Evolutionary conservation across 2,329 filamentous ascomycete species (phyloP).

Genomic region (Fusarium luffae): DNA sequence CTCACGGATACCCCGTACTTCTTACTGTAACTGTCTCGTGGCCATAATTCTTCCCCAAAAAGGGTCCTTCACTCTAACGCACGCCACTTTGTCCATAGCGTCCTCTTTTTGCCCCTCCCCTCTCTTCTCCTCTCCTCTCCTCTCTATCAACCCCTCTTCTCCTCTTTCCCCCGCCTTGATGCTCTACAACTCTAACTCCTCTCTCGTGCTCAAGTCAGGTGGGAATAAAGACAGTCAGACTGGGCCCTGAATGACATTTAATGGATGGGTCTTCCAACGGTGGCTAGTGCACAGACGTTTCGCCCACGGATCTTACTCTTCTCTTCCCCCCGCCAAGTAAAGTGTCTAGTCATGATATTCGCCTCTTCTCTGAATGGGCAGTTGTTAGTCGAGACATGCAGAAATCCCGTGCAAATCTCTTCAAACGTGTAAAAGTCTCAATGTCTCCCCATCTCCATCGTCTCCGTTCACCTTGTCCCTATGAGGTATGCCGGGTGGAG

Average conservation of each 20-base stretch:
- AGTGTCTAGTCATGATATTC: background rate
- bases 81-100: conserved; percentile 27
- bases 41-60: background rate
- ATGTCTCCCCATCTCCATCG: background rate
- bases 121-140: conserved; percentile 14
- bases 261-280: background rate
- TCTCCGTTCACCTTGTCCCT: conserved; percentile 10
- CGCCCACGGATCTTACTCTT: background rate
- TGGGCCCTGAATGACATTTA: conserved; percentile 1
- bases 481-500: conserved; percentile 17
- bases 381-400: conserved; percentile 10
- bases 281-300: background rate
- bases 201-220: conserved; percentile 22
- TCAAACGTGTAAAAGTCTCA: background rate
- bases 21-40: background rate
- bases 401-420: background rate
- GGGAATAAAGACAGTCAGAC: conserved; percentile 7
- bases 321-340: background rate
- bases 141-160: conserved; percentile 14
- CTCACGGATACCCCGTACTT: background rate
- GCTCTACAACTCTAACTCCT: conserved; percentile 19
- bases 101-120: background rate
- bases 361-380: background rate
- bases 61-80: conserved; percentile 2
- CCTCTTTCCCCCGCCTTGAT: conserved; percentile 28